These are phyloP conservation scores for Anthostomella pinea DNA, from an alignment of 2,329 filamentous ascomycete genomes.

Conservation along the genomic window DNA sequence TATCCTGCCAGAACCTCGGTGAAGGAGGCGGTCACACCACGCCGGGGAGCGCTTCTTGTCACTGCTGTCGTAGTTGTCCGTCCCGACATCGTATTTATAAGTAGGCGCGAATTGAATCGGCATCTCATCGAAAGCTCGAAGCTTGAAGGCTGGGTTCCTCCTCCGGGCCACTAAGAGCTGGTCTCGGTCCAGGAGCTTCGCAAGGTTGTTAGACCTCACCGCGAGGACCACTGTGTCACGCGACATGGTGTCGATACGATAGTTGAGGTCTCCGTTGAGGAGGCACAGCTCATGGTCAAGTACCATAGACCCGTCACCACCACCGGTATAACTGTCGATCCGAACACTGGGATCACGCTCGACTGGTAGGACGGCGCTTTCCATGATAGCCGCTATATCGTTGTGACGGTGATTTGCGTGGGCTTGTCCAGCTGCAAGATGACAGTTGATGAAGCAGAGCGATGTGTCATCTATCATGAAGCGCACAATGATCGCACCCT, in stretches of 20 bases:
- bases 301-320: slow-evolving; percentile 93
- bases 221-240: slow-evolving; percentile 88
- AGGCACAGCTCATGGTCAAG: slow-evolving; percentile 97
- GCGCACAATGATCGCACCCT: slow-evolving; percentile 88
- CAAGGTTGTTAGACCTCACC: slow-evolving; percentile 74
- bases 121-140: slow-evolving; percentile 86
- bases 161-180: slow-evolving; percentile 86
- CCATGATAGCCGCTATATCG: slow-evolving; percentile 86
- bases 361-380: slow-evolving; percentile 69
- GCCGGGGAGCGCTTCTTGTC: slow-evolving; percentile 93
- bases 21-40: slow-evolving; percentile 95
- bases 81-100: slow-evolving; percentile 97
- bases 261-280: slow-evolving; percentile 94
- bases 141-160: slow-evolving; percentile 83
- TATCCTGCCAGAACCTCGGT: slow-evolving; percentile 75
- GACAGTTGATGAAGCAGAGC: slow-evolving; percentile 94
- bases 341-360: slow-evolving; percentile 66
- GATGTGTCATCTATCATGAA: slow-evolving; percentile 93
- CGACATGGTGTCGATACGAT: slow-evolving; percentile 96
- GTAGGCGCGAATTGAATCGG: slow-evolving; percentile 92
- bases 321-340: slow-evolving; percentile 78
- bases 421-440: slow-evolving; percentile 89
- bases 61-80: slow-evolving; percentile 87
- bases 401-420: slow-evolving; percentile 90
- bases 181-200: slow-evolving; percentile 86